A percentile compares a stretch with the other conserved stretches of the same genome.
These are phyloP conservation scores for Aspergillus pseudoviridinutans DNA, from an alignment of 2,329 filamentous ascomycete species.

Conservation along the genomic window DNA sequence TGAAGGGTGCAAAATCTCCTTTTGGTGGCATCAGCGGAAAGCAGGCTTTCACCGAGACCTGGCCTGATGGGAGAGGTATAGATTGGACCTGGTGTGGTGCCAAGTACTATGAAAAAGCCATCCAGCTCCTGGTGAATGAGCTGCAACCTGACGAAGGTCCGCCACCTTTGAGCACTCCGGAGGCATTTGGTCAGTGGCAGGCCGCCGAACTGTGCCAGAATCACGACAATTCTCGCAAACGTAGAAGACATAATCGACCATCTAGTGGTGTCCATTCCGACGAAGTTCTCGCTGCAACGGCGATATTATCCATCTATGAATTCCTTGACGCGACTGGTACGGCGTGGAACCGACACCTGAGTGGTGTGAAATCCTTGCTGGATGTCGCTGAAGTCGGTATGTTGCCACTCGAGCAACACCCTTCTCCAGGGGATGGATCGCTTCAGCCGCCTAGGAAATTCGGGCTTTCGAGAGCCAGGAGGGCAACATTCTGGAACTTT, in stretches of 20 bases:
- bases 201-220: conserved; percentile 29
- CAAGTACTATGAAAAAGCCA: conserved; percentile 61
- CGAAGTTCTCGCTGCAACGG: conserved; percentile 61
- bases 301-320: conserved; percentile 65
- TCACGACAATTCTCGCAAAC: conserved; percentile 42
- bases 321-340: conserved; percentile 62
- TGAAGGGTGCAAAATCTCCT: conserved; percentile 50
- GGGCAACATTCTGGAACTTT: conserved; percentile 65
- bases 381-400: conserved; percentile 43
- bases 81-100: conserved; percentile 61
- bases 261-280: conserved; percentile 45
- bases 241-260: conserved; percentile 38
- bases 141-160: conserved; percentile 36
- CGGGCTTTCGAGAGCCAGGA: conserved; percentile 52
- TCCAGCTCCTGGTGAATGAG: conserved; percentile 52
- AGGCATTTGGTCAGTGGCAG: conserved; percentile 36
- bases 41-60: conserved; percentile 53
- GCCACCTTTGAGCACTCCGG: conserved; percentile 30
- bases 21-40: conserved; percentile 43
- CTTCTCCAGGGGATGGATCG: conserved; percentile 38
- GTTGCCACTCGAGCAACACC: conserved; percentile 37
- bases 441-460: conserved; percentile 28
- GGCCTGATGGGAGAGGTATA: conserved; percentile 45
- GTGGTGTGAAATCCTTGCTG: conserved; percentile 61
- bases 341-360: conserved; percentile 62